Base-by-base conservation (phyloP, 2,329 filamentous ascomycete genomes). In the Fusarium pininemorale region DNA sequence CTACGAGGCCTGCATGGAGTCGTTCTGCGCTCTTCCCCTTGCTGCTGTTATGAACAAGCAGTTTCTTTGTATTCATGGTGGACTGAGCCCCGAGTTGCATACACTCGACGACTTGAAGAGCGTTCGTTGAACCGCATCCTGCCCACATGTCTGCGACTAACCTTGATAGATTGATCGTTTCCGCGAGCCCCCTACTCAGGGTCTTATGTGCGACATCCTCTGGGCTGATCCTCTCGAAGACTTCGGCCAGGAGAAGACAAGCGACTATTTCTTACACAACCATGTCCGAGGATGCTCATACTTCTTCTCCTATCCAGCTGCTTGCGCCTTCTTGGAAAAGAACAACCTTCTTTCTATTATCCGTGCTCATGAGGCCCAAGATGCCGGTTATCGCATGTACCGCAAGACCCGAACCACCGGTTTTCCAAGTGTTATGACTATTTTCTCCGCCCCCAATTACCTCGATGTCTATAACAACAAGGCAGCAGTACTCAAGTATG, bases 401-500 rank as follows among this genome's bases (percentile, higher is more conserved):
- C 91, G 96, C 77, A 99, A 99, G 89, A 99, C 96, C 32, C 91
- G 96, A 73, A 98, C 96, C 3, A 99, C 96, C 26, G 96, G 96
- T 6, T 99, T 99, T 86, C 96, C 96, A 28, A 98, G 95, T 85
- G 96, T 99, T 73, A 99, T 99, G 96, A 99, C 96, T 77, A 99
- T 99, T 80, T 99, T 99, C 88, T 98, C 96, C 50, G 96, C 96
- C 4, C 96, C 96, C 42, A 99, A 99, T 84, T 99, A 99, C 82
- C 91, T 99, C 73, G 96, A 99, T 80, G 95, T 99, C 42, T 99
- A 99, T 86, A 99, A 99, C 90, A 99, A 99, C 89, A 99, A 99
- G 87, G 96, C 96, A 5, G 96, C 96, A 1, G 96, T 99, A 45
- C 87, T 99, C 79, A 99, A 99, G 86, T 99, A 99, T 82, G 96